Evolutionary conservation across 352 stramenopile species (phyloP), one percentile per base, ranked within the genome.

Genomic region (Stramenopiles sp.): DNA sequence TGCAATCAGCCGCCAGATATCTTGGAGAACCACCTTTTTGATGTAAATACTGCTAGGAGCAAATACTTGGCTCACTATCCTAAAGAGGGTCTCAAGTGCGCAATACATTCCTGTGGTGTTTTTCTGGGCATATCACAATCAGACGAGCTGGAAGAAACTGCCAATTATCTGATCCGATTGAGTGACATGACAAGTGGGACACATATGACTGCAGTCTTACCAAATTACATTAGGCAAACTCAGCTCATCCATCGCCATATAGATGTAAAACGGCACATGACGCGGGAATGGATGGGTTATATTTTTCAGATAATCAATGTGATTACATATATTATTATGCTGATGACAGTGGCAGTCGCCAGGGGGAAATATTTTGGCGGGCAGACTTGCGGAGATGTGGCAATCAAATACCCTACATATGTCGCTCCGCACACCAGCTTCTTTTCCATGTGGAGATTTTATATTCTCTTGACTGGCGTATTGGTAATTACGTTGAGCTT

Each of bases 291-390:
- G 71, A 78, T 78, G 71, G 71, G 71, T 14, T 8, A 31, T 14
- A 14, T 78, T 78, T 78, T 14, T 78, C 71, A 78, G 14, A 78
- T 78, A 14, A 14, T 78, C 4, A 78, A 78, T 14, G 14, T 78
- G 8, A 14, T 33, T 4, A 33, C 71, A 33, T 78, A 33, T 14
- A 31, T 78, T 8, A 14, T 14, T 14, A 31, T 78, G 30, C 22
- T 78, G 22, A 4, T 78, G 4, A 14, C 71, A 31, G 71, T 78
- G 4, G 22, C 31, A 4, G 4, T 31, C 14, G 71, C 71, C 4
- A 31, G 71, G 71, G 31, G 71, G 4, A 33, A 14, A 4, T 33
- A 78, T 33, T 33, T 78, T 4, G 71, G 71, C 22, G 71, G 71
- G 71, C 71, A 78, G 71, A 78, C 71, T 14, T 78, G 71, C 22